Evolutionary conservation across 768 basidiomycete species (phyloP).

Genomic region (Pleurotus platypus): DNA sequence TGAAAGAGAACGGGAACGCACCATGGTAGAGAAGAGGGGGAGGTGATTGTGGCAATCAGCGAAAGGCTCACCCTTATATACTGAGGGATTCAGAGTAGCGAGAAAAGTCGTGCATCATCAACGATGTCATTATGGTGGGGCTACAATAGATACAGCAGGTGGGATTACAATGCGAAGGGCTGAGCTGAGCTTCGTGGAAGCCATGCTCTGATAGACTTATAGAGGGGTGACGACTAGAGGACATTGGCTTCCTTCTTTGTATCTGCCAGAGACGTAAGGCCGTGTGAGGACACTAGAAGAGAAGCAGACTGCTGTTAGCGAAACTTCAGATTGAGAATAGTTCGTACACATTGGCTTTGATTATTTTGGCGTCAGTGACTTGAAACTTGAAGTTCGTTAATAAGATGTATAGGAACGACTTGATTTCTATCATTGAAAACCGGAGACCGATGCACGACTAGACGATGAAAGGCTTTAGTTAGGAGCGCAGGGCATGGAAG

Average conservation of each 20-base stretch:
- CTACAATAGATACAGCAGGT: background rate
- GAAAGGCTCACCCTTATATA: background rate
- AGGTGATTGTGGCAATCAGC: background rate
- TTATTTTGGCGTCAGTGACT: conserved; percentile 49
- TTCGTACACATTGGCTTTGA: conserved; percentile 61
- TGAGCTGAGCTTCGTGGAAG: too few species aligned
- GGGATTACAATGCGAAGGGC: background rate
- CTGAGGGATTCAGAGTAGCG: background rate
- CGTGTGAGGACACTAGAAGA: conserved; percentile 55
- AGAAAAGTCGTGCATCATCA: background rate
- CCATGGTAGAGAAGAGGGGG: background rate
- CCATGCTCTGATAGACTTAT: conserved; percentile 8
- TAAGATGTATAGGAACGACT: conserved; percentile 69
- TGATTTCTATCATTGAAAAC: conserved; percentile 83
- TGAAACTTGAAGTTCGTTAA: conserved; percentile 63
- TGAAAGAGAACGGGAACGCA: background rate
- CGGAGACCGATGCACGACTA: conserved; percentile 83
- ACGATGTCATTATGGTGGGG: background rate
- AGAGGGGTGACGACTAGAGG: conserved; percentile 49
- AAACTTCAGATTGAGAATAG: background rate
- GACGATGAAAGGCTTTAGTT: conserved; percentile 5
- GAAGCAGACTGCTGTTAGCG: background rate
- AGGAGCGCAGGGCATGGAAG: background rate
- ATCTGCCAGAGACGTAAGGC: conserved; percentile 55
- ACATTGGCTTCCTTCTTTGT: conserved; percentile 57